These are phyloP conservation scores for Sporisorium exsertum DNA, from an alignment of 1,284 basidiomycete genomes.

Conservation along the genomic window DNA sequence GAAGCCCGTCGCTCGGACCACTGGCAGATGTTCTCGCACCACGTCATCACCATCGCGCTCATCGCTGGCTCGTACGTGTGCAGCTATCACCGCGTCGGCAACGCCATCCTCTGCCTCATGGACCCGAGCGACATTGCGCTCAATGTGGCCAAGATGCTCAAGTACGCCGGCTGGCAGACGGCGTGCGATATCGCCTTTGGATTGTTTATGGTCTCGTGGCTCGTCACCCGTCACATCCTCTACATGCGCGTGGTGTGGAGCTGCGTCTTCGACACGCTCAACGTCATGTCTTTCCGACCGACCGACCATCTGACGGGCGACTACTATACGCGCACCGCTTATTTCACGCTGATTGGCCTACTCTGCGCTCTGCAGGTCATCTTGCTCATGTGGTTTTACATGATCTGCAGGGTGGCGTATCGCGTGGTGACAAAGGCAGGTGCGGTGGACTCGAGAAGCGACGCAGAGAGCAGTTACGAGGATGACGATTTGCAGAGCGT, in stretches of 20 bases:
- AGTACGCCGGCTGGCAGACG: constrained; percentile 80
- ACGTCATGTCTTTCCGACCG: constrained; percentile 29
- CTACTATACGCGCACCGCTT: constrained; percentile 25
- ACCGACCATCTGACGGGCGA: constrained; percentile 21
- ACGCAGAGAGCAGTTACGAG: constrained; percentile 53
- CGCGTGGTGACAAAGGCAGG: constrained; percentile 81
- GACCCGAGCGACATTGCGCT: constrained; percentile 92
- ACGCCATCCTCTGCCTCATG: constrained; percentile 88
- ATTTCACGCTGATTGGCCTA: constrained; percentile 38
- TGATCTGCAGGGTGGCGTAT: constrained; percentile 84
- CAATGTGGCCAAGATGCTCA: constrained; percentile 88
- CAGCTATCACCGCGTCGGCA: constrained; percentile 89
- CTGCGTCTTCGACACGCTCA: constrained; percentile 46
- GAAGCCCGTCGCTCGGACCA: constrained; percentile 93
- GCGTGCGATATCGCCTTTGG: constrained; percentile 83
- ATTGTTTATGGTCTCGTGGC: constrained; percentile 72
- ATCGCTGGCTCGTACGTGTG: constrained; percentile 82
- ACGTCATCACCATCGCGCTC: constrained; percentile 86
- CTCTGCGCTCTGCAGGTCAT: constrained; percentile 73
- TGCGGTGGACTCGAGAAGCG: constrained; percentile 77
- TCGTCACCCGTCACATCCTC: constrained; percentile 61
- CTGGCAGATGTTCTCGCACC: constrained; percentile 94
- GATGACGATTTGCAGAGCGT: constrained; percentile 21
- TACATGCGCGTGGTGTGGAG: constrained; percentile 57
- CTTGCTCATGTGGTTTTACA: constrained; percentile 85